These are phyloP conservation scores for Diaporthe helianthi DNA, from an alignment of 2,329 filamentous ascomycete genomes.

Conservation along the genomic window DNA sequence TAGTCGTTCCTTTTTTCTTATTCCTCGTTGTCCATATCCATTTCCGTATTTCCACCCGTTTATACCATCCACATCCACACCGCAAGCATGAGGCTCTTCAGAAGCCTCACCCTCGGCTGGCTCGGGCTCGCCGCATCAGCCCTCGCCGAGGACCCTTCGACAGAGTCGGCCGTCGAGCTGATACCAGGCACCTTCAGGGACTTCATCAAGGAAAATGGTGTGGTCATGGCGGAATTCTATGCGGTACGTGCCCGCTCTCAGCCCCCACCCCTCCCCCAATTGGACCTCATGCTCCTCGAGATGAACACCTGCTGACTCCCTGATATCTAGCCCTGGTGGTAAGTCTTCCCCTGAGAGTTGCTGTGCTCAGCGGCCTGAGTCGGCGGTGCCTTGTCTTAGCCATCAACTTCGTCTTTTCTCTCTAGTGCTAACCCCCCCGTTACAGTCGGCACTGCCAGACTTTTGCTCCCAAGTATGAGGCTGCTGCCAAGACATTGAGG, in stretches of 20 bases:
- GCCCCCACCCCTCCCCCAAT: background rate
- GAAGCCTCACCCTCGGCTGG: conserved; percentile 56
- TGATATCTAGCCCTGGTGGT: conserved; percentile 49
- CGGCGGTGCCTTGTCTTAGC: background rate
- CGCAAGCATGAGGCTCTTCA: conserved; percentile 39
- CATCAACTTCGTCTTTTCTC: background rate
- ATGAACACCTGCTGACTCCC: background rate
- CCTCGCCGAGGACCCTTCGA: conserved; percentile 55
- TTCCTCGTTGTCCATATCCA: background rate
- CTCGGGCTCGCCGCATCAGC: conserved; percentile 59
- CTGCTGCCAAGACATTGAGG: conserved; percentile 82
- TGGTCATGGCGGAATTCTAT: conserved; percentile 87
- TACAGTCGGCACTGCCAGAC: conserved; percentile 99
- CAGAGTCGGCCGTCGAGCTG: conserved; percentile 80
- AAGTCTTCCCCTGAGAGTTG: conserved; percentile 45
- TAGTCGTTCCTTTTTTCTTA: background rate
- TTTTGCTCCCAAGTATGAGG: conserved; percentile 90
- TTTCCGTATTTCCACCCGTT: background rate
- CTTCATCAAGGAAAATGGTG: conserved; percentile 83
- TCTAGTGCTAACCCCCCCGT: conserved; percentile 80
- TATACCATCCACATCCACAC: background rate
- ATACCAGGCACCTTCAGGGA: conserved; percentile 85
- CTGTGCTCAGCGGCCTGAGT: background rate
- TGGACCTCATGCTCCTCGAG: background rate
- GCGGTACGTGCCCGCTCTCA: background rate